These are phyloP conservation scores for Aspergillus brunneoviolaceus DNA, from an alignment of 2,329 filamentous ascomycete species.

Conservation along the genomic window DNA sequence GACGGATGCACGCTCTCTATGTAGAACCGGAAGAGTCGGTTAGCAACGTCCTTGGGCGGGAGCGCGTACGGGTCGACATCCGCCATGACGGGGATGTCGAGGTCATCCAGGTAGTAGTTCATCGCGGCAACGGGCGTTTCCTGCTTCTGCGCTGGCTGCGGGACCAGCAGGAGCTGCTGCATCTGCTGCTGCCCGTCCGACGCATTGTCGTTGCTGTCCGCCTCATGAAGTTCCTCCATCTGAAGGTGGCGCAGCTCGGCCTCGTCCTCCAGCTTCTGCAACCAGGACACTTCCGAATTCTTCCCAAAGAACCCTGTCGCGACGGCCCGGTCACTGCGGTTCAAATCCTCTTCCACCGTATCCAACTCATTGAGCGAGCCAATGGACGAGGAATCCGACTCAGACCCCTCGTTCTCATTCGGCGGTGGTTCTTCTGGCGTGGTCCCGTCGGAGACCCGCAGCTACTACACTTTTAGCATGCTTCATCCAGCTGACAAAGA, in stretches of 20 bases:
- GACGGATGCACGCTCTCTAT: constrained; percentile 41
- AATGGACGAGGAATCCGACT: constrained; percentile 25
- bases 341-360: constrained; percentile 43
- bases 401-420: constrained; percentile 17
- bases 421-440: neutral
- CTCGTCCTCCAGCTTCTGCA: constrained; percentile 38
- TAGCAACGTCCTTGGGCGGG: constrained; percentile 37
- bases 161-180: neutral
- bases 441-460: neutral
- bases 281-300: constrained; percentile 46
- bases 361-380: constrained; percentile 45
- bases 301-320: constrained; percentile 45
- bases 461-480: neutral
- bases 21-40: constrained; percentile 41
- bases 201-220: neutral
- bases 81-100: constrained; percentile 35
- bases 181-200: neutral
- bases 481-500: neutral
- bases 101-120: constrained; percentile 44
- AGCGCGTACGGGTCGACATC: constrained; percentile 38
- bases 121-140: constrained; percentile 27
- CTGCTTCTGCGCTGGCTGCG: constrained; percentile 1
- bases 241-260: constrained; percentile 22
- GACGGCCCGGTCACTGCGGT: constrained; percentile 35
- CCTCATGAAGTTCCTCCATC: neutral